Conservation (phyloP, 495 filamentous ascomycete species). For the Tuber indicum region DNA sequence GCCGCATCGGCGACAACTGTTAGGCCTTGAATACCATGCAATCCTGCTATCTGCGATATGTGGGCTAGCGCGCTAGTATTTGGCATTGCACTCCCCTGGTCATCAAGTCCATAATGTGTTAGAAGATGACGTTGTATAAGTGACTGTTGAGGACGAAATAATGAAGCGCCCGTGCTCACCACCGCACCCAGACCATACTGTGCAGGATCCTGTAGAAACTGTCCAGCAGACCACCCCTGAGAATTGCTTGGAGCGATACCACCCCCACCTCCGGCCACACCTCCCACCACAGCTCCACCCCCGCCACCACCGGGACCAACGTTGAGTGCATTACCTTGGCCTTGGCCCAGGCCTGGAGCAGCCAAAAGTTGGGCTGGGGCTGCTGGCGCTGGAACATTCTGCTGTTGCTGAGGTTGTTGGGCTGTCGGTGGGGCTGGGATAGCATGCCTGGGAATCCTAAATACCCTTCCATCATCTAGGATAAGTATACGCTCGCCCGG, state of each 20-base stretch:
- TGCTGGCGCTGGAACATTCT: background rate
- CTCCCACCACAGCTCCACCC: conserved; percentile 13
- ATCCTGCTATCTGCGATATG: background rate
- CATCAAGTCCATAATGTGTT: background rate
- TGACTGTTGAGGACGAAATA: conserved; percentile 1
- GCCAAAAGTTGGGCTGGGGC: conserved; percentile 4
- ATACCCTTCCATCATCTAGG: conserved; percentile 34
- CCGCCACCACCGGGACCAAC: conserved; percentile 3
- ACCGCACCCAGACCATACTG: conserved; percentile 36
- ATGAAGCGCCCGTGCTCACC: conserved; percentile 28
- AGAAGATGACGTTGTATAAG: background rate
- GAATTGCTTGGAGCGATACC: conserved; percentile 4
- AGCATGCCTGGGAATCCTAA: conserved; percentile 39
- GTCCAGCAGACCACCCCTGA: conserved; percentile 36
- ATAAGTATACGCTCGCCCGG: conserved; percentile 37
- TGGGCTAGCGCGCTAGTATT: conserved; percentile 4
- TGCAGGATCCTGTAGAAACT: conserved; percentile 35
- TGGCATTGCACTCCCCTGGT: conserved; percentile 1
- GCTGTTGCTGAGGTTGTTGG: background rate
- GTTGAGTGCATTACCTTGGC: conserved; percentile 7
- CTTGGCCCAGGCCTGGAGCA: conserved; percentile 14
- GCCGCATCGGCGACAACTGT: background rate
- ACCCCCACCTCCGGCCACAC: conserved; percentile 11
- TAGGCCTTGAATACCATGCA: background rate
- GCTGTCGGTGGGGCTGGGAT: conserved; percentile 18